Conservation (phyloP, 768 basidiomycete species). For the Rhodosporidiobolus sp. region DNA sequence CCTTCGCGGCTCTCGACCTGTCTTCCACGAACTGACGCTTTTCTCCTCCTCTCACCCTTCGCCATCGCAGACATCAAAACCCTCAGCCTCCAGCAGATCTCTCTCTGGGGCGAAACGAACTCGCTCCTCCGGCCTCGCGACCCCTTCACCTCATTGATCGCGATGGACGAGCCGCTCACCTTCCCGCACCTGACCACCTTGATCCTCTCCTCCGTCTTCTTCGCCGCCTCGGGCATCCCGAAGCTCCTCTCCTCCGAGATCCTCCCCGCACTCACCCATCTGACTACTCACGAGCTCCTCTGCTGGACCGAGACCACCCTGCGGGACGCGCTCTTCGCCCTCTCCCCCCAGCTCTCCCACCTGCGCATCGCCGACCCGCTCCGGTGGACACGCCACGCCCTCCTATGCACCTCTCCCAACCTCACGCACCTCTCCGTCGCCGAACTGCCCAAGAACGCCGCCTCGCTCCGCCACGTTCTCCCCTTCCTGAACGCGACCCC, state of each 20-base stretch:
- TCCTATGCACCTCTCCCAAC: background rate
- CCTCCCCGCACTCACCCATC: background rate
- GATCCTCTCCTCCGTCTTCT: background rate
- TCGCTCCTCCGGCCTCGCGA: background rate
- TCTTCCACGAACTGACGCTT: background rate
- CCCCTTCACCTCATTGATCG: background rate
- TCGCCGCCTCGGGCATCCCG: background rate
- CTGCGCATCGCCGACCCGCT: background rate
- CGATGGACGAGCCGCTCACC: background rate
- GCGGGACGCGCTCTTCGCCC: background rate
- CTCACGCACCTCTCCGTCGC: background rate
- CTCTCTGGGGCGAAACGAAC: background rate
- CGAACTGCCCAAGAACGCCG: background rate
- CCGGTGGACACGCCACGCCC: constrained; percentile 4
- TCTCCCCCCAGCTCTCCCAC: background rate
- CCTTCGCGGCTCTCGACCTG: no score
- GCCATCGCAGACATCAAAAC: background rate
- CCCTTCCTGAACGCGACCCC: constrained; percentile 4
- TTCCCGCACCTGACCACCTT: background rate
- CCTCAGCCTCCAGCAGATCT: background rate
- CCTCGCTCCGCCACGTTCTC: constrained; percentile 2
- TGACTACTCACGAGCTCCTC: background rate
- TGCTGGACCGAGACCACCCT: background rate
- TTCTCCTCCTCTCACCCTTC: no score
- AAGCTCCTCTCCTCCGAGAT: background rate